Evolutionary conservation across 345 rosid species (phyloP), one percentile per base, ranked within the genome.

Genomic region (Boechera retrofracta): DNA sequence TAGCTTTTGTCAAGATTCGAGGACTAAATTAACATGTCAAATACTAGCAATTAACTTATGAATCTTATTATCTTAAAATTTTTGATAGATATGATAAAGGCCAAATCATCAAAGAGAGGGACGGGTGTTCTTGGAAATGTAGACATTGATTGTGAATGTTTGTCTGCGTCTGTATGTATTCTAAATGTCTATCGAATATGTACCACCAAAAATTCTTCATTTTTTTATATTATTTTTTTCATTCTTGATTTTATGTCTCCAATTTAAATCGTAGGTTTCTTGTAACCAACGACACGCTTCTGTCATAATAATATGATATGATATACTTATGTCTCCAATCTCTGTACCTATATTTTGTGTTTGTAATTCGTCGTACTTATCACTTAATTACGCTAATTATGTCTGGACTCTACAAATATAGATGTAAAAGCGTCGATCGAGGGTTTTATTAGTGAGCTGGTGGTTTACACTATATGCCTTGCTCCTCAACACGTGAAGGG

Each of bases 131-230:
- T 52, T 73, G 69, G 53, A 73, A 73, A 67, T 53, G 69, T 67
- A 67, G 81, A 73, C 77, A 78, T 42, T 66, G 81, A 78, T 15
- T 63, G 78, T 78, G 69, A 72, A 67, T 56, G 51, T 62, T 78
- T 78, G 78, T 78, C 78, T 67, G 54, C 58, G 69, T 78, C 74
- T 72, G 74, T 78, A 67, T 78, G 81, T 73, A 59, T 32, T 67
- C 64, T 78, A 32, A 78, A 58, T 72, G 49, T 65, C 74, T 16
- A 65, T 72, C 69, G 49, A 72, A 67, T 72, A 58, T 72, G 51
- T 59, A 60, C 77, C 81, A 78, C 77, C 56, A 67, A 66, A 15
- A 35, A 11, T 26, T 71, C 33, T 24, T 6, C 39, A 5, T 60
- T 44, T 54, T 35, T 47, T 57, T 28, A 4, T 13, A 6, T 6